Base-by-base conservation (phyloP, 2,329 filamentous ascomycete genomes). In the Alternaria metachromatica region DNA sequence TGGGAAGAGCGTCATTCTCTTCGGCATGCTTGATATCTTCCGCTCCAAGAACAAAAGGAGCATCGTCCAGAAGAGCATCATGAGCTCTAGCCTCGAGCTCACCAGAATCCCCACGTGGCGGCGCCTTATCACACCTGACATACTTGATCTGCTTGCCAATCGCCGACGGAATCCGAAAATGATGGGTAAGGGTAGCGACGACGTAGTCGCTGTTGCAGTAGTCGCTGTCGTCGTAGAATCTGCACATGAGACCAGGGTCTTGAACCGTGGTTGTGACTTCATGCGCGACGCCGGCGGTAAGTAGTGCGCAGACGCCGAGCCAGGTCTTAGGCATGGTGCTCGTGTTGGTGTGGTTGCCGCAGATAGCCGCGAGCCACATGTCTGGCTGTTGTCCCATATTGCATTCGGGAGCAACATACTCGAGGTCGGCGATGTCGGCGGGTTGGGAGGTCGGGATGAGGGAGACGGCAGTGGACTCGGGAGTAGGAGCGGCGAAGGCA, bases 1-100 rank as follows among this genome's bases (percentile, higher is more conserved):
- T 2, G 15, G 37, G 1, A 6, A 18, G 37, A 41, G 37, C 9
- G 15, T 5, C 2, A 18, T 10, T 0, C 0, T 10, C 37, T 2
- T 18, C 37, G 37, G 37, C 37, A 3, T 41, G 12, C n/a, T 37
- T 37, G 15, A 37, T 37, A 0, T 37, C 33, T 37, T 37, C 15
- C 8, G 6, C 30, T 33, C 4, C 30, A 1, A 33, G 30, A 8
- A 33, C 30, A 13, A 13, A 7, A 44, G 41, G 9, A 44, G 41
- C 18, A 11, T 44, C 28, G 28, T 13, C 11, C 2, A 13, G 28
- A 30, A 13, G 28, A 30, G 28, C 12, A 8, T 33, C 30, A 15
- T 33, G 3, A 33, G 30, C 30, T 7, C 30, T 15, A 33, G 2
- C 30, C 30, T 33, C 30, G 5, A 33, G 2, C 30, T 33, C 30